Base-by-base conservation (phyloP, 495 filamentous ascomycete species). In the Pyrenula aspistea region DNA sequence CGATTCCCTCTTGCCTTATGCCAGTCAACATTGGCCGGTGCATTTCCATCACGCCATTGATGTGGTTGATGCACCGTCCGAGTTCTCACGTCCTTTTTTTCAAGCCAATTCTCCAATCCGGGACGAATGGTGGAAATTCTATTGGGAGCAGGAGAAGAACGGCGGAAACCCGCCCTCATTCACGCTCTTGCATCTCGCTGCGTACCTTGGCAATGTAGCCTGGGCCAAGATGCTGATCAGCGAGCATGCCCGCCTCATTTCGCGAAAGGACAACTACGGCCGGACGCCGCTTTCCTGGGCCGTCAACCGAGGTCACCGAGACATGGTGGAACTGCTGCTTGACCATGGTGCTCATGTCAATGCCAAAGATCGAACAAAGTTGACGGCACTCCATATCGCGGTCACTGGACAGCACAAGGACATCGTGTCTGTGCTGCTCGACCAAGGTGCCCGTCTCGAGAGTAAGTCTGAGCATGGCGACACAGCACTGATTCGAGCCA, bases 161-260 rank as follows among this genome's bases (percentile, higher is more conserved):
- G 42, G 42, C 11, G 42, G 19, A 11, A 11, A 11, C 11, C 42
- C 42, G 11, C 11, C 42, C 42, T 48, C 57, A 22, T 65, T 66
- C 49, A 56, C 66, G 50, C 63, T 67, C 51, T 58, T 68, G 63
- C 66, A 68, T 62, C 58, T 68, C 19, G 66, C 66, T 57, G 62
- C 65, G 21, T 68, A 59, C 55, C 58, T 67, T 55, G 65, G 65
- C 50, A 67, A 55, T n/a, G 15, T 56, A 8, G n/a, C 48, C 19
- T 56, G 55, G 55, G 48, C 48, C 20, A 62, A 63, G 60, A 25
- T 62, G 51, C 51, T 62, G 20, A 21, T 62, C 42, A 51, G 22
- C 20, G 3, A 62, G 51, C 55, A 62, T 55, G 1, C 50, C 50
- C 60, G 60, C 21, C 31, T 53, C 23, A 25, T 59, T 8, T 49